Conservation (phyloP, 2,329 filamentous ascomycete genomes). For the Stagonosporopsis cucurbitacearum region DNA sequence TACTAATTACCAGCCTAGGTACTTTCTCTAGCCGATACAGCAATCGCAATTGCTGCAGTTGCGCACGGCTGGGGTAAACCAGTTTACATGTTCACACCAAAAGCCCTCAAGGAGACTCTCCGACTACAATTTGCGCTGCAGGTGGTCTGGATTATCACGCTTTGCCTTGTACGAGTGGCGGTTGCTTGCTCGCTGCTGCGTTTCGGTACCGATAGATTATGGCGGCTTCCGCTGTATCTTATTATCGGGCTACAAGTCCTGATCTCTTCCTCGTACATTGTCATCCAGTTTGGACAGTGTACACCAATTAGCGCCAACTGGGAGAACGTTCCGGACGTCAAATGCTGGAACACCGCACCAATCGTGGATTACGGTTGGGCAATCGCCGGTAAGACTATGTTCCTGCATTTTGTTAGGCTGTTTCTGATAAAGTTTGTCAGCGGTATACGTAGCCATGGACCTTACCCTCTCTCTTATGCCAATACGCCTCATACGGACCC, state of each 20-base stretch:
- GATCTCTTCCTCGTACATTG: conserved; percentile 31
- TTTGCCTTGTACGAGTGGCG: conserved; percentile 32
- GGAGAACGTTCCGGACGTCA: conserved; percentile 29
- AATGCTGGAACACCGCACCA: conserved; percentile 30
- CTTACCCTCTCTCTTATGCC: conserved; percentile 36
- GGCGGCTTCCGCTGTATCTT: conserved; percentile 30
- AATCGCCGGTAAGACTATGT: conserved; percentile 25
- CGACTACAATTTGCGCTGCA: conserved; percentile 37
- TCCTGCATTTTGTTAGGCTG: background rate
- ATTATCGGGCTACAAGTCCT: conserved; percentile 32
- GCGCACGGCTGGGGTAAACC: conserved; percentile 36
- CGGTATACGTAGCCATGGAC: conserved; percentile 35
- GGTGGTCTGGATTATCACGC: conserved; percentile 33
- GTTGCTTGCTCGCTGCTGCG: conserved; percentile 36
- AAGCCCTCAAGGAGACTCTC: conserved; percentile 17
- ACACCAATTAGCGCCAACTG: conserved; percentile 31
- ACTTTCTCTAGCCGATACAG: conserved; percentile 27
- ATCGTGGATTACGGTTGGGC: conserved; percentile 35
- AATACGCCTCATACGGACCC: conserved; percentile 30
- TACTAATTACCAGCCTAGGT: conserved; percentile 5
- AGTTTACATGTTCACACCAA: conserved; percentile 23
- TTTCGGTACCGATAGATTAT: conserved; percentile 27
- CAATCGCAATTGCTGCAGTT: conserved; percentile 23
- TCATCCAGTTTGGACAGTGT: conserved; percentile 39
- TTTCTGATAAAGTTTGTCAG: conserved; percentile 13